These are phyloP conservation scores for Diutina neorugosa DNA, from an alignment of 1,139 yeast species.

Conservation along the genomic window DNA sequence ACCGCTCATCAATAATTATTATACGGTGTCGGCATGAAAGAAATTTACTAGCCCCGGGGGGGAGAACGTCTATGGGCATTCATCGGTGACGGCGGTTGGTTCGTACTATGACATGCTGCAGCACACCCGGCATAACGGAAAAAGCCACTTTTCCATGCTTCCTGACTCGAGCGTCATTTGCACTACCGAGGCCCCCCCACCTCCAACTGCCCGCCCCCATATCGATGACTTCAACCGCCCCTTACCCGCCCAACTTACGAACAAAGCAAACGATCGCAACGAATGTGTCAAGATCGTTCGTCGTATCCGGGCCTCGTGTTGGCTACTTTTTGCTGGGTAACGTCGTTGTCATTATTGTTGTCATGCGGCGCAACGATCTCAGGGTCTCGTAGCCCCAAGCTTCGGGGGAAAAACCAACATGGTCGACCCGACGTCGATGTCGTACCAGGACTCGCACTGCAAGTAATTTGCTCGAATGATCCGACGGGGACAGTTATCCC, in stretches of 20 bases:
- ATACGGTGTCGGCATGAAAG: not conserved
- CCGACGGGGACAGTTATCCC: not conserved
- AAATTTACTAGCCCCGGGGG: not conserved
- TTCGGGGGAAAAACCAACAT: not conserved
- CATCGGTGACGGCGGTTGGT: not conserved
- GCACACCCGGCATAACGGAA: not conserved
- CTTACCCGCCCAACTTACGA: not conserved
- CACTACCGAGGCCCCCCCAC: not conserved
- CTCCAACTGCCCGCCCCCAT: no score
- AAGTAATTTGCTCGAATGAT: not conserved
- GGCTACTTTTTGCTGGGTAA: not conserved
- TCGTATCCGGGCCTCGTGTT: not conserved
- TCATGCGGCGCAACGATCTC: not conserved
- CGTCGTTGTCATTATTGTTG: not conserved
- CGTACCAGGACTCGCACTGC: not conserved
- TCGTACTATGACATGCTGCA: not conserved
- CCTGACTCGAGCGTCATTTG: not conserved
- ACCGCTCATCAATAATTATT: not conserved
- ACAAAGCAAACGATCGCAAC: not conserved
- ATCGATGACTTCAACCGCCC: not conserved
- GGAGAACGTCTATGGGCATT: not conserved
- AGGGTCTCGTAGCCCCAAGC: not conserved
- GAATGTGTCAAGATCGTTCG: not conserved
- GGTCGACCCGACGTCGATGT: not conserved
- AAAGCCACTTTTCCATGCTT: not conserved